Conservation (phyloP, 805 yeast genomes). For the Schwanniomyces pseudopolymorphus region DNA sequence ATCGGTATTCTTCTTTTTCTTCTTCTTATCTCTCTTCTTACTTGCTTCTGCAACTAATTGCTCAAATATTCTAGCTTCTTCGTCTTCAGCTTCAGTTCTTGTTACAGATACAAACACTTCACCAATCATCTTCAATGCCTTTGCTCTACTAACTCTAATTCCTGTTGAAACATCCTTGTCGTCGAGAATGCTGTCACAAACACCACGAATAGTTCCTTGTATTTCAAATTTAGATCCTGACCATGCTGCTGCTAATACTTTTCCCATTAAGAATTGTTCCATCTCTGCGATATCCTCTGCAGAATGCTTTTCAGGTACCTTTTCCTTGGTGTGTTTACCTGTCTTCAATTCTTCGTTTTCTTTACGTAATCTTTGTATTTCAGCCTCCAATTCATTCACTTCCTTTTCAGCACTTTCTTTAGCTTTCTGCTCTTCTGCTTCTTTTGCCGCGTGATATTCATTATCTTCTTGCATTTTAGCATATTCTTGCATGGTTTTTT, state of each 20-base stretch:
- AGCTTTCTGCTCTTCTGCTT: slow-evolving; percentile 26
- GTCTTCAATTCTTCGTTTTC: slow-evolving; percentile 19
- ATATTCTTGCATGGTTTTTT: slow-evolving; percentile 71
- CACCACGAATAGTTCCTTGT: slow-evolving; percentile 67
- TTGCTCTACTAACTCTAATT: slow-evolving; percentile 59
- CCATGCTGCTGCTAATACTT: slow-evolving; percentile 84
- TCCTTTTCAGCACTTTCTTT: slow-evolving; percentile 13
- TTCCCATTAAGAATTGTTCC: slow-evolving; percentile 75
- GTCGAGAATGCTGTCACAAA: slow-evolving; percentile 63
- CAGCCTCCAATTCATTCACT: slow-evolving; percentile 14
- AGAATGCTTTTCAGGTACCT: slow-evolving; percentile 42
- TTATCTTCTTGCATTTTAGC: slow-evolving; percentile 63
- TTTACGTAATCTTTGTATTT: slow-evolving; percentile 17
- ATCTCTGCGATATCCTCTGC: slow-evolving; percentile 65
- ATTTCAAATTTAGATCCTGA: slow-evolving; percentile 78
- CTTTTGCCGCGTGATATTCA: slow-evolving; percentile 41
- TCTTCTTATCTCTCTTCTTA: slow-evolving; percentile 39
- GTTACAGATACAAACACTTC: slow-evolving; percentile 56
- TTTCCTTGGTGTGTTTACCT: slow-evolving; percentile 8
- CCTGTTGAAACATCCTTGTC: slow-evolving; percentile 52
- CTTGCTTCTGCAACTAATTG: slow-evolving; percentile 57
- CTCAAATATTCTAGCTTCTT: slow-evolving; percentile 76
- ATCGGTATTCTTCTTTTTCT: slow-evolving; percentile 6
- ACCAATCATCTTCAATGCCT: slow-evolving; percentile 60
- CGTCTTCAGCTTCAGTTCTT: slow-evolving; percentile 68